Evolutionary conservation across 805 yeast genomes (phyloP).

Genomic region (Starmerella sirachaensis): DNA sequence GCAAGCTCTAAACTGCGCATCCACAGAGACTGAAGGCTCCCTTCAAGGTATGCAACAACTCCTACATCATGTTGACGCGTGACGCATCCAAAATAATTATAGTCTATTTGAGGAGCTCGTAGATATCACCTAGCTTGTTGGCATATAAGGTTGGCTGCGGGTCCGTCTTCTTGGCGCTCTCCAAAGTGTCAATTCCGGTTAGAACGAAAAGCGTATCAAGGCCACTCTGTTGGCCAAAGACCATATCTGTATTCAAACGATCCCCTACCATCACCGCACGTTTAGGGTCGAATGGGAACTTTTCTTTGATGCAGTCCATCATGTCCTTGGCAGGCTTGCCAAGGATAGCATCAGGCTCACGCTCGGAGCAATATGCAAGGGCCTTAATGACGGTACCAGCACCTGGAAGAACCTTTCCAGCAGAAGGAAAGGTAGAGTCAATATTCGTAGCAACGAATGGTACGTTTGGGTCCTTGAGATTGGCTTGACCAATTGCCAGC

Average conservation of each 20-base stretch:
- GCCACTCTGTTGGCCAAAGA: slow-evolving; percentile 79
- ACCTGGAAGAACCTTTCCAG: slow-evolving; percentile 79
- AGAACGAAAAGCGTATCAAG: slow-evolving; percentile 77
- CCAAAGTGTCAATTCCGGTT: slow-evolving; percentile 78
- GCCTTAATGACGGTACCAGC: slow-evolving; percentile 86
- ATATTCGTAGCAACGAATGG: slow-evolving; percentile 86
- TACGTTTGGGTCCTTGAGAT: slow-evolving; percentile 51
- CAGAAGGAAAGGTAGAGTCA: slow-evolving; percentile 87
- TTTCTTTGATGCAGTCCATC: slow-evolving; percentile 78
- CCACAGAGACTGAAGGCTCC: too few relatives aligned
- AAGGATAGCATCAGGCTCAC: slow-evolving; percentile 67
- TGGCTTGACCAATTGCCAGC: slow-evolving; percentile 69
- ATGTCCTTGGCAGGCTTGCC: slow-evolving; percentile 86
- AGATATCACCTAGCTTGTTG: slow-evolving; percentile 63
- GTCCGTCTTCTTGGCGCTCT: slow-evolving; percentile 28
- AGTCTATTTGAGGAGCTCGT: slow-evolving; percentile 33
- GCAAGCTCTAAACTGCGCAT: too few relatives aligned
- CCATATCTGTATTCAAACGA: slow-evolving; percentile 87
- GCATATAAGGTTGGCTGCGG: slow-evolving; percentile 58
- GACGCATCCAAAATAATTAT: too few relatives aligned
- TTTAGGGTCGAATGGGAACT: slow-evolving; percentile 38
- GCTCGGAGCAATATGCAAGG: slow-evolving; percentile 60
- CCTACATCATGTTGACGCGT: too few relatives aligned
- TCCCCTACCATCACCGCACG: slow-evolving; percentile 90
- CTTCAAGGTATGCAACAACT: too few relatives aligned